phyloP scores from a whole-genome alignment of 1,139 yeast genomes.

The Candida sojae region DNA sequence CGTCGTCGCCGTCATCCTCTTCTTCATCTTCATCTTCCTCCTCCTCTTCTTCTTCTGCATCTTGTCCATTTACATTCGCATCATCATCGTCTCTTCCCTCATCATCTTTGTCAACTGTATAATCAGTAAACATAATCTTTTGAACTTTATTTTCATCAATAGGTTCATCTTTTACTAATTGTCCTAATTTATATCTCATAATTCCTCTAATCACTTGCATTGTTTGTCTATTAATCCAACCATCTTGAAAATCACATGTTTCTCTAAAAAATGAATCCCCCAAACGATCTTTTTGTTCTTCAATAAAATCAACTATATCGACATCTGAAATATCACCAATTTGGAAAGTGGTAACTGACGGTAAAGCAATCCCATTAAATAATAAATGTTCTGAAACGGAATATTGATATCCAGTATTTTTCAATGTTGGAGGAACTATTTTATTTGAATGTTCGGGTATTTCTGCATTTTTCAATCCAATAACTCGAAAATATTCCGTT shows the following conservation, averaged over 20 bases:
- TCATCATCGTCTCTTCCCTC: conserved; percentile 25
- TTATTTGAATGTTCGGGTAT: conserved; percentile 19
- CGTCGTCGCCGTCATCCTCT: conserved; percentile 19
- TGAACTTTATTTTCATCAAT: conserved; percentile 43
- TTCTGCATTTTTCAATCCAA: conserved; percentile 24
- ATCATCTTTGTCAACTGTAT: conserved; percentile 31
- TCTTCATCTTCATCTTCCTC: conserved; percentile 20
- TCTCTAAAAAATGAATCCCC: conserved; percentile 46
- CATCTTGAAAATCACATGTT: conserved; percentile 51
- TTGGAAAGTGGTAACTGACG: conserved; percentile 73
- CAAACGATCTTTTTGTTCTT: conserved; percentile 31
- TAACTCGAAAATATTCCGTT: conserved; percentile 77
- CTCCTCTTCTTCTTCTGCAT: conserved; percentile 17
- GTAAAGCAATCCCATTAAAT: conserved; percentile 74
- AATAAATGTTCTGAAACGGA: conserved; percentile 51
- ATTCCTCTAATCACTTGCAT: conserved; percentile 67
- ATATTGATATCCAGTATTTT: conserved; percentile 16
- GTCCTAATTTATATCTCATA: conserved; percentile 69
- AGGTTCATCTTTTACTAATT: conserved; percentile 47
- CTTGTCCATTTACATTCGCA: conserved; percentile 14
- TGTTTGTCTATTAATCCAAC: conserved; percentile 74
- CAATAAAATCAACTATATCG: conserved; percentile 53
- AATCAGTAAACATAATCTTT: conserved; percentile 43
- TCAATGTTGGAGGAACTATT: conserved; percentile 8
- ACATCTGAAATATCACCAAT: conserved; percentile 79